Evolutionary conservation across 768 basidiomycete species (phyloP).

Genomic region (Mycena leptocephala): DNA sequence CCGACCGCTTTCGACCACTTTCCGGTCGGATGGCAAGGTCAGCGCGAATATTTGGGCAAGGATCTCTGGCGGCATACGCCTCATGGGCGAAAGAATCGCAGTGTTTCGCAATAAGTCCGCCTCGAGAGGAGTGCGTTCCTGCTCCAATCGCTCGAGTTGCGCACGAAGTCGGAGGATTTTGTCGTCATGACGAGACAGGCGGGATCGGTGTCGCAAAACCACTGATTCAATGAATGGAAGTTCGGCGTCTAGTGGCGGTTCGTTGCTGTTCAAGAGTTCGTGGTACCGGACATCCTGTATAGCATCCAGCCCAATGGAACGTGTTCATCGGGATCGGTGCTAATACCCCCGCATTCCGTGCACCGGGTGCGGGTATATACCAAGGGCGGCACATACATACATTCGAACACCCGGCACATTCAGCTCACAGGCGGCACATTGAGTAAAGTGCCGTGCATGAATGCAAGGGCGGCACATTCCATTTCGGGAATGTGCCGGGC

Average conservation of each 20-base stretch:
- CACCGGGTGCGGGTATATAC: too few species aligned
- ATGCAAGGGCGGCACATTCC: too few species aligned
- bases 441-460: too few species aligned
- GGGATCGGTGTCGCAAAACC: background rate
- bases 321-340: too few species aligned
- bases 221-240: background rate
- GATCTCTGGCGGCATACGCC: background rate
- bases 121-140: background rate
- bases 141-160: background rate
- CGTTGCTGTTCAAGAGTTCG: background rate
- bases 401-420: too few species aligned
- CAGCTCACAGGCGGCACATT: too few species aligned
- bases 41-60: background rate
- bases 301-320: too few species aligned
- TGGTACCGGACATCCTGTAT: background rate
- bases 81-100: background rate
- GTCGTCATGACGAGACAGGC: background rate
- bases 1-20: background rate
- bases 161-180: background rate
- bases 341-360: too few species aligned
- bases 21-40: background rate
- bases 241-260: background rate
- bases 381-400: too few species aligned
- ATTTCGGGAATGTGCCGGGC: too few species aligned
- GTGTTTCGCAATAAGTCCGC: background rate